Evolutionary conservation across 1,284 basidiomycete genomes (phyloP).

Genomic region (Ustanciosporium gigantosporum): DNA sequence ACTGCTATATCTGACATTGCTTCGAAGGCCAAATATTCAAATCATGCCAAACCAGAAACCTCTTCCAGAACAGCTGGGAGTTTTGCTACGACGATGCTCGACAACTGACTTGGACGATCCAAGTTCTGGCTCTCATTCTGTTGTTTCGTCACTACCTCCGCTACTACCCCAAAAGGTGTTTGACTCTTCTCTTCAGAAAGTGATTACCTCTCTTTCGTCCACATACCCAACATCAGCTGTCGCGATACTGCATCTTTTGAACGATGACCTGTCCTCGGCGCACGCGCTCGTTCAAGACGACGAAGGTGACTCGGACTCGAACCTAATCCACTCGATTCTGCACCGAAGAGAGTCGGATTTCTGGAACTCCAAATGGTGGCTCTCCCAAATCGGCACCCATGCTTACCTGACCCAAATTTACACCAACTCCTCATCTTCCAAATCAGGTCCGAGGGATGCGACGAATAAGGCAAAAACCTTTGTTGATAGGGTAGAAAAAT

Average conservation of each 20-base stretch:
- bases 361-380: constrained; percentile 51
- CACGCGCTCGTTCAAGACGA: constrained; percentile 38
- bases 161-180: constrained; percentile 22
- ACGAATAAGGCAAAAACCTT: constrained; percentile 23
- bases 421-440: not conserved
- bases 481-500: constrained; percentile 31
- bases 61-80: too few species aligned
- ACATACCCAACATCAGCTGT: constrained; percentile 4
- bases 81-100: too few species aligned
- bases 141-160: too few species aligned
- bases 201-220: constrained; percentile 7
- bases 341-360: constrained; percentile 44
- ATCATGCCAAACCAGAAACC: too few species aligned
- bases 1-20: too few species aligned
- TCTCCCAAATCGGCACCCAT: constrained; percentile 28
- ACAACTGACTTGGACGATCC: too few species aligned
- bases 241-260: constrained; percentile 38
- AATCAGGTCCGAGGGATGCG: constrained; percentile 4
- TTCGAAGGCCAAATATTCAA: too few species aligned
- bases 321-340: constrained; percentile 41
- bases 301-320: constrained; percentile 22
- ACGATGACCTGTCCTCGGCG: constrained; percentile 41
- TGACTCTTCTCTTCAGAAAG: constrained; percentile 2
- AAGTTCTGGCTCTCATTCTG: too few species aligned
- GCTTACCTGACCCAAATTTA: constrained; percentile 17